Evolutionary conservation across 139 green algal species (phyloP), one percentile per base, ranked within the genome.

Genomic region (Chlamydomonas sp.): DNA sequence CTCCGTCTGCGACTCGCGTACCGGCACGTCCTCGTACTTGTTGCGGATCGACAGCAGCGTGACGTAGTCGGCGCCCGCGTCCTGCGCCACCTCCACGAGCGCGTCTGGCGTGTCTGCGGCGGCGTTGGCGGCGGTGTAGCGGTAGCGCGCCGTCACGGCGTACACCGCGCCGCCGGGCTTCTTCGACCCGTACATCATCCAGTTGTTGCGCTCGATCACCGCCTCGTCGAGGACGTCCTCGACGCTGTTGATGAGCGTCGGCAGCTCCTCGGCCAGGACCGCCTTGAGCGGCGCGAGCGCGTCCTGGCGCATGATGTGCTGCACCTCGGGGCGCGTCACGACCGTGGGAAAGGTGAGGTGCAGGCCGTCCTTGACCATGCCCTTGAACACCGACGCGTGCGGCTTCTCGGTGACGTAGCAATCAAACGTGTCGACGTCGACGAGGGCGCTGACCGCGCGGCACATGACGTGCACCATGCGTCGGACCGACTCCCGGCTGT

Each of bases 151-250:
- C 5, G 65, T 72, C 47, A 63, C 22, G 6, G 13, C 29, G 65
- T 72, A 72, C 3, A 26, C 5, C n/a, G 5, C 47, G 29, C 16
- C 16, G 22, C n/a, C 39, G 65, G 10, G 3, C 65, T 72, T 72
- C 6, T 29, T 30, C 47, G 47, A 64, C 4, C 65, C 65, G 65
- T 72, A 72, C 65, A 72, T 72, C 48, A 64, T 62, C 65, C 65
- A 72, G 43, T 63, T 63, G 65, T 72, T 72, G 29, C 47, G 43
- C 6, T 62, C n/a, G 38, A 72, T 72, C 20, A 72, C 65, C n/a
- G 65, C 65, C 13, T 72, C 65, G 65, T 72, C 65, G 39, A 72
- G 5, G 5, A 72, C 43, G 39, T 72, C 48, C 6, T 58, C 43
- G 26, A 63, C 4, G 47, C n/a, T 5, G 29, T 72, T 72, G n/a